A percentile compares a stretch with the other conserved stretches of the same genome.
Conservation (phyloP, 2,329 filamentous ascomycete species). For the Truncatella angustata region DNA sequence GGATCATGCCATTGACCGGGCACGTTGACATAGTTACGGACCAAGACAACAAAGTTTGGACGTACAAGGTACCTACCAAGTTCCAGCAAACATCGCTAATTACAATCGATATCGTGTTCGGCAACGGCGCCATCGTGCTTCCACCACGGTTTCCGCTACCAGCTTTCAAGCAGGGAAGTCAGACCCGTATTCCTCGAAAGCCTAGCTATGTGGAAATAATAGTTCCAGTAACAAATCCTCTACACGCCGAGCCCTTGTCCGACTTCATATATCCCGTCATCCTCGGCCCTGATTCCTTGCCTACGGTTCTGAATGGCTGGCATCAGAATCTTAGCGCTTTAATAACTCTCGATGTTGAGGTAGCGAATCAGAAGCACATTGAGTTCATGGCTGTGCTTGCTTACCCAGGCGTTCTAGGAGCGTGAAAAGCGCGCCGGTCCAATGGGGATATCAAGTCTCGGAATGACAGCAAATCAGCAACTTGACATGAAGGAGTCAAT, state of each 20-base stretch:
- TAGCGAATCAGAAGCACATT: constrained; percentile 28
- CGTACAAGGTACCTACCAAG: constrained; percentile 34
- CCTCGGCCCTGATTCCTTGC: constrained; percentile 26
- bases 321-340: constrained; percentile 44
- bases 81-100: constrained; percentile 38
- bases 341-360: constrained; percentile 37
- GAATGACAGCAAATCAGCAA: constrained; percentile 29
- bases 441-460: constrained; percentile 14
- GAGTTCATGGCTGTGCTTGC: constrained; percentile 38
- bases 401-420: constrained; percentile 38
- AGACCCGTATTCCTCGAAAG: constrained; percentile 40
- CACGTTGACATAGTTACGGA: constrained; percentile 36
- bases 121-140: constrained; percentile 25
- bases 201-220: constrained; percentile 45
- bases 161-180: constrained; percentile 32
- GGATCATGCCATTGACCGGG: constrained; percentile 28
- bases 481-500: constrained; percentile 49
- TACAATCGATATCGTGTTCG: constrained; percentile 39
- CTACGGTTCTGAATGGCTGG: constrained; percentile 36
- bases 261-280: constrained; percentile 36
- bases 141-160: constrained; percentile 40
- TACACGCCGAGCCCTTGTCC: constrained; percentile 18
- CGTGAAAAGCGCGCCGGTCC: constrained; percentile 38
- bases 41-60: constrained; percentile 34
- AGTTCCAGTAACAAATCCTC: constrained; percentile 30